These are phyloP conservation scores for Chalara sp. DNA, from an alignment of 2,329 filamentous ascomycete genomes.

Conservation along the genomic window DNA sequence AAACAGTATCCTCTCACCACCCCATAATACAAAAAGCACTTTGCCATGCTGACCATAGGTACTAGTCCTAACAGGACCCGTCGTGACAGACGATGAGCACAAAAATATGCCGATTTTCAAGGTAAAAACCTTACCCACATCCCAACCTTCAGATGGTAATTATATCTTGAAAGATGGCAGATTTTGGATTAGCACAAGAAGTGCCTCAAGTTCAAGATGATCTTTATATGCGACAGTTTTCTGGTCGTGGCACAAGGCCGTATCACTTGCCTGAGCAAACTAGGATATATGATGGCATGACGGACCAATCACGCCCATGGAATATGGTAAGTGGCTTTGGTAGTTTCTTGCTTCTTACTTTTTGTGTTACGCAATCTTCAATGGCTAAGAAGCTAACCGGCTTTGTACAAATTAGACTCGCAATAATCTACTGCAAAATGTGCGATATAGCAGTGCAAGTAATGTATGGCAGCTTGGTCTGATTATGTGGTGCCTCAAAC, in stretches of 20 bases:
- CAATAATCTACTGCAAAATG: neutral
- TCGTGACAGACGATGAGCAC: constrained; percentile 3
- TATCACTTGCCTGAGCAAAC: neutral
- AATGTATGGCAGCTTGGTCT: constrained; percentile 9
- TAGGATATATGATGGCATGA: neutral
- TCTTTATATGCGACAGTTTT: neutral
- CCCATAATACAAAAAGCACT: neutral
- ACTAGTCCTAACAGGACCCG: constrained; percentile 4
- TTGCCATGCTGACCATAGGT: neutral
- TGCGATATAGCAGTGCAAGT: constrained; percentile 1
- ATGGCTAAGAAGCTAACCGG: neutral
- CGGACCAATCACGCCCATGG: neutral
- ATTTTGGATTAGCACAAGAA: constrained; percentile 6
- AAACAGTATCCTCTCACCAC: constrained; percentile 1
- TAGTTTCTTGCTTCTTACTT: neutral
- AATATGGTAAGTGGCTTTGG: neutral
- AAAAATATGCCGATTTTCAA: neutral
- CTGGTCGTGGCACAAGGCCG: neutral
- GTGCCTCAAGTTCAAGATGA: neutral
- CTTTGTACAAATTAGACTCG: too few species aligned
- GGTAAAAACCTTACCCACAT: neutral
- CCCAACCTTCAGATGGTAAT: neutral
- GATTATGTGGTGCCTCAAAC: constrained; percentile 6
- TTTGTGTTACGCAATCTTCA: too few species aligned
- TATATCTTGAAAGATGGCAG: constrained; percentile 1